These are phyloP conservation scores for Nicotiana benthamiana DNA, from an alignment of 257 asterid genomes.

Conservation along the genomic window DNA sequence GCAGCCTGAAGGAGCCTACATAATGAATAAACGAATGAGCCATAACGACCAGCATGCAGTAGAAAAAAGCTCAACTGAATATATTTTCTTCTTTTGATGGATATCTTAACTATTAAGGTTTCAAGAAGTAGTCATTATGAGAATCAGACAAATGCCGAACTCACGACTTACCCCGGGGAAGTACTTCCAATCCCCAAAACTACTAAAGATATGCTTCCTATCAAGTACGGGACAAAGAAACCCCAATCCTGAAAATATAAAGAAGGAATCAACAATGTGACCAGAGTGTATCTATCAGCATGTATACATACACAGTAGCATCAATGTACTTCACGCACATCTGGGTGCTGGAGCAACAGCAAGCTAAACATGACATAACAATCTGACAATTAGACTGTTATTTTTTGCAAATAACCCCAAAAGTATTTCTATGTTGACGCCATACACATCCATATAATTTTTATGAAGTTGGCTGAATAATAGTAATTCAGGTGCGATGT, in stretches of 20 bases:
- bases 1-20: slow-evolving; percentile 93
- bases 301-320: background rate
- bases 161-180: slow-evolving; percentile 71
- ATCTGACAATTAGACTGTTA: background rate
- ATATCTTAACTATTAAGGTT: slow-evolving; percentile 25
- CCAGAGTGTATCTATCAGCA: background rate
- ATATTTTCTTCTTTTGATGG: background rate
- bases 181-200: slow-evolving; percentile 89
- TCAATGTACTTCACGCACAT: background rate
- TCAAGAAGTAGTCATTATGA: slow-evolving; percentile 57
- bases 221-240: slow-evolving; percentile 85
- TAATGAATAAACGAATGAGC: slow-evolving; percentile 11
- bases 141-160: background rate
- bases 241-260: slow-evolving; percentile 79
- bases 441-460: background rate
- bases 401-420: background rate
- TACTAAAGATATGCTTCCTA: slow-evolving; percentile 84
- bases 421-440: background rate
- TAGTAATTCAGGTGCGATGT: background rate
- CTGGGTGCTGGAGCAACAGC: background rate
- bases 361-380: background rate
- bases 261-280: slow-evolving; percentile 4
- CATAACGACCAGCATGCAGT: slow-evolving; percentile 1
- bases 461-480: no score
- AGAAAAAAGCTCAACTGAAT: background rate